A percentile compares a stretch with the other conserved stretches of the same genome.
phyloP scores from a whole-genome alignment of 2,329 filamentous ascomycete genomes.

The Alternaria gansuensis region DNA sequence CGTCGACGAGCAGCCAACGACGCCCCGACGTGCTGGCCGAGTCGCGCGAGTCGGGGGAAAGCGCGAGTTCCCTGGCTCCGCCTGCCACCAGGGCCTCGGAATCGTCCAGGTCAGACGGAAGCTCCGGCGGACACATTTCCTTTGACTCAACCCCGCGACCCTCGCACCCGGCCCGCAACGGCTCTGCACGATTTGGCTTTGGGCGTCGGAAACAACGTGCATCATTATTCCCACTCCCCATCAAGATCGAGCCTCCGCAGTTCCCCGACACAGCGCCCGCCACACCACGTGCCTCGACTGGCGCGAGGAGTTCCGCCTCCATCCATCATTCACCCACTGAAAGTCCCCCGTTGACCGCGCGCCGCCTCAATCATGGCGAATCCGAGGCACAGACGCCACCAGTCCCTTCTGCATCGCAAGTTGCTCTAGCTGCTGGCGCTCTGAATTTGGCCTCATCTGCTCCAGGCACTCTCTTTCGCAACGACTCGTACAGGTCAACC shows the following conservation, averaged over 20 bases:
- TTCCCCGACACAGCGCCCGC: slow-evolving; percentile 55
- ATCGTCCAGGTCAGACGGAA: slow-evolving; percentile 88
- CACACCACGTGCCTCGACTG: slow-evolving; percentile 57
- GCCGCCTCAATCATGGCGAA: slow-evolving; percentile 40
- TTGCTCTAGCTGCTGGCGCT: slow-evolving; percentile 60
- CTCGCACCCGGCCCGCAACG: slow-evolving; percentile 66
- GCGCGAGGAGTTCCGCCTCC: slow-evolving; percentile 50
- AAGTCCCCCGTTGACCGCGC: slow-evolving; percentile 51
- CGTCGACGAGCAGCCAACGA: slow-evolving; percentile 65
- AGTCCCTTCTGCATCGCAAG: slow-evolving; percentile 62
- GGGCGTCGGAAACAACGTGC: slow-evolving; percentile 74
- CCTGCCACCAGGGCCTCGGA: slow-evolving; percentile 76
- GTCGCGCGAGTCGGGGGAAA: slow-evolving; percentile 70
- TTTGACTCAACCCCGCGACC: slow-evolving; percentile 49
- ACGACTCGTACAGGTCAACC: slow-evolving; percentile 70
- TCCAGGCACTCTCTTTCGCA: slow-evolving; percentile 61
- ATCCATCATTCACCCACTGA: slow-evolving; percentile 47
- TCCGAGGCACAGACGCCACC: slow-evolving; percentile 46
- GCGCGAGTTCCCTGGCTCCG: slow-evolving; percentile 68
- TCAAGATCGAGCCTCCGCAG: slow-evolving; percentile 68
- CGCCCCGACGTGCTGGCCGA: slow-evolving; percentile 61
- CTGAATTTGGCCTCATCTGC: slow-evolving; percentile 58
- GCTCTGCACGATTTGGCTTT: slow-evolving; percentile 75
- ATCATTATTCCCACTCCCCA: slow-evolving; percentile 87
- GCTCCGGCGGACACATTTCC: slow-evolving; percentile 64